Conservation (phyloP, 2,329 filamentous ascomycete genomes). For the Aspergillus japonicus region DNA sequence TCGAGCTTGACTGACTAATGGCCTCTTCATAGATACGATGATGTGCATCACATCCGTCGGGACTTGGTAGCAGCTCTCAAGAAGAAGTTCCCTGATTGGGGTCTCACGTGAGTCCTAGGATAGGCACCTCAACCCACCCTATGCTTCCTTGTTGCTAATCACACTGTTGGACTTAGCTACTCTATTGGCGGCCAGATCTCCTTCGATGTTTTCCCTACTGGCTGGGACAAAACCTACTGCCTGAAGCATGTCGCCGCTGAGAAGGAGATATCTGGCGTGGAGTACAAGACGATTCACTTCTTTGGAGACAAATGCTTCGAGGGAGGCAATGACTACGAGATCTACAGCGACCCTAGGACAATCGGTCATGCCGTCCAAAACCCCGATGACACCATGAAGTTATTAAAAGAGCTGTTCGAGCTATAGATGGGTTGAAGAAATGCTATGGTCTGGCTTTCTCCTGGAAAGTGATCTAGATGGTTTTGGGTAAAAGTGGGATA, state of each 20-base stretch:
- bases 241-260: slow-evolving; percentile 82
- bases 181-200: slow-evolving; percentile 97
- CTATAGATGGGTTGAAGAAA: slow-evolving; percentile 44
- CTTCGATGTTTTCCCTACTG: slow-evolving; percentile 93
- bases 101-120: slow-evolving; percentile 68
- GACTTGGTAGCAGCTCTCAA: slow-evolving; percentile 74
- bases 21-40: slow-evolving; percentile 61
- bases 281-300: slow-evolving; percentile 90
- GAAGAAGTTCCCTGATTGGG: slow-evolving; percentile 78
- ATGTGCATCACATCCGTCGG: slow-evolving; percentile 70
- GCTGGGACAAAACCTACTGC: slow-evolving; percentile 99
- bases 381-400: slow-evolving; percentile 77
- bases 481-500: too few relatives aligned
- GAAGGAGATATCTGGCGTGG: slow-evolving; percentile 60
- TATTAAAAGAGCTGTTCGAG: slow-evolving; percentile 78
- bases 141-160: neutral
- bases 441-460: neutral
- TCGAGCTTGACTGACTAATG: slow-evolving; percentile 11
- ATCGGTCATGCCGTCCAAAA: slow-evolving; percentile 79
- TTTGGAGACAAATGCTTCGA: slow-evolving; percentile 93
- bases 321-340: slow-evolving; percentile 95
- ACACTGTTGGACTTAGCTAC: slow-evolving; percentile 56
- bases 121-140: neutral
- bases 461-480: too few relatives aligned
- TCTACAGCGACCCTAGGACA: slow-evolving; percentile 77